phyloP scores from a whole-genome alignment of 2,329 filamentous ascomycete genomes.

The Pseudocercospora cruenta region DNA sequence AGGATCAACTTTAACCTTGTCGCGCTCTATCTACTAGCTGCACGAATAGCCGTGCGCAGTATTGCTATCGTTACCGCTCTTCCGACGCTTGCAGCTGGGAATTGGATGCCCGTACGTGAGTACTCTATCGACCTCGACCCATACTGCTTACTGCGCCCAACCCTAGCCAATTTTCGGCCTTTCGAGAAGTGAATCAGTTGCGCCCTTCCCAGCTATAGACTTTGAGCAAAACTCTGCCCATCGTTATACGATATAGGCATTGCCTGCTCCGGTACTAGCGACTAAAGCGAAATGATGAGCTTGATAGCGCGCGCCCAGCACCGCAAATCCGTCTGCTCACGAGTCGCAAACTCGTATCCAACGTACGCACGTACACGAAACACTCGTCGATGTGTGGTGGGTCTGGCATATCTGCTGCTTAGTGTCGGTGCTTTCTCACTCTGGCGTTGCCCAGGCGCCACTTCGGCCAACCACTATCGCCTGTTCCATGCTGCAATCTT shows the following conservation, averaged over 20 bases:
- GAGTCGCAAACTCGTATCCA: not conserved
- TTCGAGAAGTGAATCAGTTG: constrained; percentile 1
- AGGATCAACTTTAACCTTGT: constrained; percentile 15
- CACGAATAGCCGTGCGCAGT: constrained; percentile 1
- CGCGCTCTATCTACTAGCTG: constrained; percentile 4
- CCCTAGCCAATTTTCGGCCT: not conserved
- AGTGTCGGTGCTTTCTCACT: not conserved
- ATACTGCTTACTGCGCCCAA: not conserved
- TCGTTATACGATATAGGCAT: constrained; percentile 9
- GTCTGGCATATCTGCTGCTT: constrained; percentile 1
- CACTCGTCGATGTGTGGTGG: constrained; percentile 12
- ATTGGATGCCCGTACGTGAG: not conserved
- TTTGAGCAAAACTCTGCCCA: not conserved
- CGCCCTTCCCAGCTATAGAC: not conserved
- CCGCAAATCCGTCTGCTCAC: not conserved
- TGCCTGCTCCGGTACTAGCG: constrained; percentile 19
- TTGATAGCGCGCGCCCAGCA: constrained; percentile 15
- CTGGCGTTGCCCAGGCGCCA: constrained; percentile 4
- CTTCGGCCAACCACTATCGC: constrained; percentile 1
- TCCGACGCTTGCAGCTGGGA: not conserved
- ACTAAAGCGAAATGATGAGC: constrained; percentile 8
- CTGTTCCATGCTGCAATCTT: not conserved
- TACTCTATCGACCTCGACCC: not conserved
- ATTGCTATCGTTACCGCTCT: constrained; percentile 5
- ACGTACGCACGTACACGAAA: constrained; percentile 9